Evolutionary conservation across 805 yeast genomes (phyloP), one percentile per base, ranked within the genome.

Genomic region (Komagataella populi): DNA sequence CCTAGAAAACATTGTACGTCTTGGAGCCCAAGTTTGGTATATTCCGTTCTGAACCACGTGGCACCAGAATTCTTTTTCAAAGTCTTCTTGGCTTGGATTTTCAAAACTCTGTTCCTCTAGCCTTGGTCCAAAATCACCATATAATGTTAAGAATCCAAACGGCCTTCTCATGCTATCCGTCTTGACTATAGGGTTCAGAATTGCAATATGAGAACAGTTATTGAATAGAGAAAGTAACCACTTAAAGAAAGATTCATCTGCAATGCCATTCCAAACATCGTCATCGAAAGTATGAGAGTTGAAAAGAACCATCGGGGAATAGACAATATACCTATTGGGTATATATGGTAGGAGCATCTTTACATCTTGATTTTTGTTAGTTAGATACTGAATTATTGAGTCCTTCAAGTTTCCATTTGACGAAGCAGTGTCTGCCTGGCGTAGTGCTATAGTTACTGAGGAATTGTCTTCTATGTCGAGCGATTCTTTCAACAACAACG

Each of bases 1-100:
- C 17, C 96, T 65, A 49, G 90, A 82, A 61, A 88, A 88, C 96
- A 87, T 87, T 1, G 95, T 86, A 59, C 79, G 83, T 51, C 73
- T 62, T 1, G 96, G 96, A 5, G 91, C 87, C 96, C 96, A 87
- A 7, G 76, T 72, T 59, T 87, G 96, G 55, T 62, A 69, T 3
- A 87, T 78, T 1, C 88, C 89, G 62, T 88, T 86, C 59, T 87
- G 96, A 2, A 70, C 65, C 1, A 73, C 72, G 8, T 71, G 64
- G 57, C 89, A 84, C 96, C 96, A 87, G 57, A 87, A 76, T 0
- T 86, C 84, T 0, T 59, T 46, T 1, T 64, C 56, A 44, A 82
- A 73, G 57, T 81, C 84, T 0, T 50, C 53, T 2, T 49, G 48
- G 0, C 69, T 56, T 0, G 86, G 84, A 1, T 47, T n/a, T 0